Evolutionary conservation across 2,329 filamentous ascomycete genomes (phyloP), one percentile per base, ranked within the genome.

Genomic region (Rasamsonia emersonii): DNA sequence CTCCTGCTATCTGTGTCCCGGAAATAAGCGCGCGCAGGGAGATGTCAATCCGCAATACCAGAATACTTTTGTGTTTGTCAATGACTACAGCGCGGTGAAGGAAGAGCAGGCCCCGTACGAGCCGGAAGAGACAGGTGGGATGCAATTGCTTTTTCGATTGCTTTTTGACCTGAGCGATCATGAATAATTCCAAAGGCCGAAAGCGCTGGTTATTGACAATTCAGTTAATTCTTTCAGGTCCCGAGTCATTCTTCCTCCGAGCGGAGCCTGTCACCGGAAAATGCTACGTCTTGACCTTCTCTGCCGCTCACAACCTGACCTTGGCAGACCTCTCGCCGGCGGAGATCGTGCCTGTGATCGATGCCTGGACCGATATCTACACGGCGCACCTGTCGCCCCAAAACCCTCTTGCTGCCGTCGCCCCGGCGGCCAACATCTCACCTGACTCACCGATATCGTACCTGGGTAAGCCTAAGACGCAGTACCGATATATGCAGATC

Each of bases 401-500:
- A 7, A 88, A 77, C 45, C 77, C 79, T 0, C 72, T 88, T 5
- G 68, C 53, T 9, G 50, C 65, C 32, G 50, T 63, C 24, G 64
- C 69, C 5, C 42, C 56, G 9, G 56, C 64, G 4, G 68, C 63
- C 6, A 63, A 64, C 5, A 49, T 72, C 21, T 59, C 67, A 5
- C 64, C 68, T 6, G 55, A 64, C 21, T 60, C 63, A 14, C 58
- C 65, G 7, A 59, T 65, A 9, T 56, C 62, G 14, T 51, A 50
- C 29, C 53, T 72, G 11, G 45, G 62, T 5, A 61, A 64, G 17
- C 80, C 86, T 4, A 76, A 71, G 31, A 73, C 82, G 32, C 85
- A 93, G 60, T 86, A 93, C 49, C 77, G 82, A 33, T 96, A 93
- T 64, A 95, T 98, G 88, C 91, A 98, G 56, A 96, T 98, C 43